A percentile compares a stretch with the other conserved stretches of the same genome.
Conservation (phyloP, 257 asterid genomes). For the Salvia miltiorrhiza region DNA sequence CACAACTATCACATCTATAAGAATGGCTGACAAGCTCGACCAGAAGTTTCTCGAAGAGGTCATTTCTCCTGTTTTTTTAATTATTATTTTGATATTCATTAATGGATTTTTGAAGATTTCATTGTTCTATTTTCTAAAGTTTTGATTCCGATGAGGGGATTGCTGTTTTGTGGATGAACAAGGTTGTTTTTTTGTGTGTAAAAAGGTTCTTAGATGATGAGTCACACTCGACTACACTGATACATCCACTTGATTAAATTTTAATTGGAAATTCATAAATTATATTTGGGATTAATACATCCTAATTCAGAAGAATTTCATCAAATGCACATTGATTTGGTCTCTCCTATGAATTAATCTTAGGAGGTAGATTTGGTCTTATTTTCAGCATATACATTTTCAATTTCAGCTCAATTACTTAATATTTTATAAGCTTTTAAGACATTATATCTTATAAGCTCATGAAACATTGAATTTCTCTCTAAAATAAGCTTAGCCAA, state of each 20-base stretch:
- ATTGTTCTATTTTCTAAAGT: neutral
- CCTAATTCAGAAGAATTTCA: too few relatives aligned
- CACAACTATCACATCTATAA: conserved; percentile 50
- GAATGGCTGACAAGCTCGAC: conserved; percentile 68
- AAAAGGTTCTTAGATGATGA: too few relatives aligned
- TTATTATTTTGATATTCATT: neutral
- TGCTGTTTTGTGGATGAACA: neutral
- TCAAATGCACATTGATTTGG: neutral
- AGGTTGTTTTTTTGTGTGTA: neutral
- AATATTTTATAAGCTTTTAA: too few relatives aligned
- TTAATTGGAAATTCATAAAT: too few relatives aligned
- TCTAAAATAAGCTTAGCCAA: too few relatives aligned
- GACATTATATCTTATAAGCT: too few relatives aligned
- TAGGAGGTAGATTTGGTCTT: neutral
- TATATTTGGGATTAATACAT: too few relatives aligned
- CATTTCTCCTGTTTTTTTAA: neutral
- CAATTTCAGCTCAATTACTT: too few relatives aligned
- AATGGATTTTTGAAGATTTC: neutral
- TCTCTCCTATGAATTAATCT: neutral
- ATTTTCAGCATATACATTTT: too few relatives aligned
- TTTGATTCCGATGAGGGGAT: neutral
- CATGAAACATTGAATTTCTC: too few relatives aligned
- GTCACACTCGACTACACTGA: too few relatives aligned
- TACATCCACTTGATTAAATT: too few relatives aligned
- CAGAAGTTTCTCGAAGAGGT: conserved; percentile 76